Percentiles rank a stretch among this genome's conserved stretches.
Evolutionary conservation across 345 rosid species (phyloP).

Genomic region (Cochlearia excelsa): DNA sequence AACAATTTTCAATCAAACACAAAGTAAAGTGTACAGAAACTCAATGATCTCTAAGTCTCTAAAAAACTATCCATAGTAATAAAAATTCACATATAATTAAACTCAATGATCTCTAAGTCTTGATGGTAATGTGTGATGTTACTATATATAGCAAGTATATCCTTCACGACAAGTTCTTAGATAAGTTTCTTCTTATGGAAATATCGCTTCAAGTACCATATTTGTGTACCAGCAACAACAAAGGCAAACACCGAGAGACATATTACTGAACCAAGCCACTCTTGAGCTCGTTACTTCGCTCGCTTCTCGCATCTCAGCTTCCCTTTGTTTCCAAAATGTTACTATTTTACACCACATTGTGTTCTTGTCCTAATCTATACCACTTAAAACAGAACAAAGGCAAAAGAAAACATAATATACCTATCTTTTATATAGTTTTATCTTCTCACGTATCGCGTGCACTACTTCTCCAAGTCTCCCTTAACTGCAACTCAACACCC

Average conservation of each 20-base stretch:
- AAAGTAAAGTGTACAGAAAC: conserved; percentile 27
- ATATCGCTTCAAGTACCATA: conserved; percentile 57
- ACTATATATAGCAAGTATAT: conserved; percentile 25
- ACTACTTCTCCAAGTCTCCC: conserved; percentile 66
- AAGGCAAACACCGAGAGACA: conserved; percentile 70
- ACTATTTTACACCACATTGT: background rate
- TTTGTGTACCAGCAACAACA: conserved; percentile 50
- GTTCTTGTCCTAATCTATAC: conserved; percentile 7
- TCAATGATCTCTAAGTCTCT: conserved; percentile 25
- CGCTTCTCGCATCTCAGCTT: conserved; percentile 67
- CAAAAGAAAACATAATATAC: conserved; percentile 35
- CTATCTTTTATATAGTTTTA: conserved; percentile 56
- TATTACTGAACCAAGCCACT: conserved; percentile 79
- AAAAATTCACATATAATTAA: conserved; percentile 20
- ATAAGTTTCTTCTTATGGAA: conserved; percentile 78
- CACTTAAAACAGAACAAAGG: background rate
- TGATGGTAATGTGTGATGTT: conserved; percentile 23
- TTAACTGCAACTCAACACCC: conserved; percentile 90
- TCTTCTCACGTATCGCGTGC: conserved; percentile 56
- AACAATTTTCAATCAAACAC: conserved; percentile 24
- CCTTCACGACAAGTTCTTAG: conserved; percentile 31
- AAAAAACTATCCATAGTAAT: conserved; percentile 4
- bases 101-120: too few relatives aligned
- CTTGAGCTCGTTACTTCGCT: conserved; percentile 65
- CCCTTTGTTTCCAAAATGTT: conserved; percentile 42